A percentile compares a stretch with the other conserved stretches of the same genome.
phyloP scores from a whole-genome alignment of 1,139 yeast species.

The Geotrichum reessii region DNA sequence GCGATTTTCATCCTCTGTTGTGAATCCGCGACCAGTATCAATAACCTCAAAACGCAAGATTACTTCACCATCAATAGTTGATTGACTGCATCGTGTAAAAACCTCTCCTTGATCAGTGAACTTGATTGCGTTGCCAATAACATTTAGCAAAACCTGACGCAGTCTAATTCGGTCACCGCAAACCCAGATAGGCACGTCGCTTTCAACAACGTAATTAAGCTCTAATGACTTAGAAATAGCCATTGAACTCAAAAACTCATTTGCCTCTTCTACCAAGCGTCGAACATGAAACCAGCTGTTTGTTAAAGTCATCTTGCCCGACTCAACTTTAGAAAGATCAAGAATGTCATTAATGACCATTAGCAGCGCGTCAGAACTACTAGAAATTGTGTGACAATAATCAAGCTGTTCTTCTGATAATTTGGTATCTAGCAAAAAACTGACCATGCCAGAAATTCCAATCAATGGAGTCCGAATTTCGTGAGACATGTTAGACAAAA shows the following conservation, averaged over 20 bases:
- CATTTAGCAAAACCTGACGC: constrained; percentile 81
- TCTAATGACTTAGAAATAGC: constrained; percentile 73
- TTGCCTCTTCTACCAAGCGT: constrained; percentile 73
- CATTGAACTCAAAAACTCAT: constrained; percentile 71
- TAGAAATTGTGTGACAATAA: constrained; percentile 75
- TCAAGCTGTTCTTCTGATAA: constrained; percentile 75
- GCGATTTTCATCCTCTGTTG: constrained; percentile 45
- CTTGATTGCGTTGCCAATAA: constrained; percentile 81
- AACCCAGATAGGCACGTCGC: constrained; percentile 70
- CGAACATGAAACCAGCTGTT: constrained; percentile 69
- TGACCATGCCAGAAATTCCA: constrained; percentile 92
- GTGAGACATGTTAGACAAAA: constrained; percentile 73
- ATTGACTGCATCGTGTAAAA: constrained; percentile 31
- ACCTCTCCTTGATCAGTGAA: constrained; percentile 76
- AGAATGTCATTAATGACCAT: constrained; percentile 77
- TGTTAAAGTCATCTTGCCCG: constrained; percentile 77
- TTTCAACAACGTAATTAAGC: constrained; percentile 68
- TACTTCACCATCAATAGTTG: constrained; percentile 29
- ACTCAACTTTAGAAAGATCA: constrained; percentile 78
- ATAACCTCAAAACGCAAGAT: constrained; percentile 65
- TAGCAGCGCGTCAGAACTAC: constrained; percentile 66
- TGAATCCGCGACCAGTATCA: constrained; percentile 92
- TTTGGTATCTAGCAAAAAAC: constrained; percentile 80
- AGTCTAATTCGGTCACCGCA: constrained; percentile 87
- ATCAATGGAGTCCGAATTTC: constrained; percentile 88